phyloP scores from a whole-genome alignment of 2,329 filamentous ascomycete species.

The Cercospora janseana region DNA sequence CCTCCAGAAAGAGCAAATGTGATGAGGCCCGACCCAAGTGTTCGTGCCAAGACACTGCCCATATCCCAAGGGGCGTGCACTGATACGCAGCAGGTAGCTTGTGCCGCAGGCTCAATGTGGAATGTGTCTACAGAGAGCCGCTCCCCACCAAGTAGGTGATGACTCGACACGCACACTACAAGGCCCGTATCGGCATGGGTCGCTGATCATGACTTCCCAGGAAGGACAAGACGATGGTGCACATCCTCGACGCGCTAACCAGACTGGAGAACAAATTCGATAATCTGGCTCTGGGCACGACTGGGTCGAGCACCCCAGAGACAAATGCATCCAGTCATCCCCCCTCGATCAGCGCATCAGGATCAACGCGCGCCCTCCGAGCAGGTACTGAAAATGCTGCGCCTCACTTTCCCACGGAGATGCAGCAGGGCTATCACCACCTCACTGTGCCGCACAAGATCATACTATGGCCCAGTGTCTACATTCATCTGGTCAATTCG shows the following conservation, averaged over 20 bases:
- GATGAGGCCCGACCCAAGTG: slow-evolving; percentile 63
- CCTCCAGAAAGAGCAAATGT: slow-evolving; percentile 60
- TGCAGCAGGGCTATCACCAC: slow-evolving; percentile 31
- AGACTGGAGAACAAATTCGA: slow-evolving; percentile 58
- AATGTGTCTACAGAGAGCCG: slow-evolving; percentile 61
- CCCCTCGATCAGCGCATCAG: slow-evolving; percentile 15
- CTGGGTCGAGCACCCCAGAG: slow-evolving; percentile 20
- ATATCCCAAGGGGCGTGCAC: background rate
- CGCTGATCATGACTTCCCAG: slow-evolving; percentile 37
- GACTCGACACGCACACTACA: background rate
- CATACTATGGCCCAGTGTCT: slow-evolving; percentile 48
- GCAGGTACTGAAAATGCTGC: slow-evolving; percentile 11
- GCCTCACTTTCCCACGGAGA: slow-evolving; percentile 22
- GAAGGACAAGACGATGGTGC: slow-evolving; percentile 62
- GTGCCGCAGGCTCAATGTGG: slow-evolving; percentile 57
- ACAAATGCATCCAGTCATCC: slow-evolving; percentile 17
- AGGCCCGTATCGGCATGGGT: background rate
- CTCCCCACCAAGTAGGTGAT: slow-evolving; percentile 60
- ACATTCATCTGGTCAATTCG: slow-evolving; percentile 39
- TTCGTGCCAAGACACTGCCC: slow-evolving; percentile 17
- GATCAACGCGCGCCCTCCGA: slow-evolving; percentile 15
- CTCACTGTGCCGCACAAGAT: slow-evolving; percentile 52
- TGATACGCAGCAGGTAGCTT: slow-evolving; percentile 42
- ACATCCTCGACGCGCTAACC: slow-evolving; percentile 59
- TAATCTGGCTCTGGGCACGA: slow-evolving; percentile 31